A percentile compares a stretch with the other conserved stretches of the same genome.
Conservation (phyloP, 495 filamentous ascomycete species). For the Trypethelium eluteriae region DNA sequence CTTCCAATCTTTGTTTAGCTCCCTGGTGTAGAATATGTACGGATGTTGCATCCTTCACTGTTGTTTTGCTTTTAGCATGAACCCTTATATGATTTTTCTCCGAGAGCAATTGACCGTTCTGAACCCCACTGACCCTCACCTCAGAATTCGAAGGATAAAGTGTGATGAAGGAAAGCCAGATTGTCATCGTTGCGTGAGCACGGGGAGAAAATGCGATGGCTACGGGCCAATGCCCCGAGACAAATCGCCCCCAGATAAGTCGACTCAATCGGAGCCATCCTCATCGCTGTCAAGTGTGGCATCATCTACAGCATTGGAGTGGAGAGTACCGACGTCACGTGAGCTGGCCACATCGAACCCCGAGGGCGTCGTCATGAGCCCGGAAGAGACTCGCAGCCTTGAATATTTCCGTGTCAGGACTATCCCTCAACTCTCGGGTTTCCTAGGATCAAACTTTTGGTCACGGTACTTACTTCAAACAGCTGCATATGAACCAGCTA, state of each 20-base stretch:
- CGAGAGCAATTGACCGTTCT: neutral
- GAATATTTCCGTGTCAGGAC: constrained; percentile 11
- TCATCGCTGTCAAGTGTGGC: neutral
- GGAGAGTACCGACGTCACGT: neutral
- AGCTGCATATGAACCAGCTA: constrained; percentile 22
- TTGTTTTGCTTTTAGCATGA: too few relatives aligned
- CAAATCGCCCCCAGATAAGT: neutral
- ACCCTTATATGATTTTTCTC: neutral
- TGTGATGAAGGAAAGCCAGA: constrained; percentile 16
- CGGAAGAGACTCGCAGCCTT: constrained; percentile 6
- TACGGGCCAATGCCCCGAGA: neutral
- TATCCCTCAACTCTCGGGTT: constrained; percentile 24
- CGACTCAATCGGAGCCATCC: neutral
- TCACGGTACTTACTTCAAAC: constrained; percentile 24
- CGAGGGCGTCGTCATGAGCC: neutral
- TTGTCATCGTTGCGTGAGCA: constrained; percentile 10
- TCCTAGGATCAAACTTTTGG: constrained; percentile 25
- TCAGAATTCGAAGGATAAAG: constrained; percentile 10
- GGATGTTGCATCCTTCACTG: too few relatives aligned
- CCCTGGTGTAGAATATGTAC: too few relatives aligned
- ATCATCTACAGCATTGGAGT: neutral
- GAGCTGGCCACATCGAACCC: neutral
- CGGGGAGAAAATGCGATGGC: constrained; percentile 15
- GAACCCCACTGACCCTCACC: neutral
- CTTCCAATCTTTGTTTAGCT: too few relatives aligned